Evolutionary conservation across 192 early-diverging fungal species (phyloP), one percentile per base, ranked within the genome.

Genomic region (Coemansia umbellata): DNA sequence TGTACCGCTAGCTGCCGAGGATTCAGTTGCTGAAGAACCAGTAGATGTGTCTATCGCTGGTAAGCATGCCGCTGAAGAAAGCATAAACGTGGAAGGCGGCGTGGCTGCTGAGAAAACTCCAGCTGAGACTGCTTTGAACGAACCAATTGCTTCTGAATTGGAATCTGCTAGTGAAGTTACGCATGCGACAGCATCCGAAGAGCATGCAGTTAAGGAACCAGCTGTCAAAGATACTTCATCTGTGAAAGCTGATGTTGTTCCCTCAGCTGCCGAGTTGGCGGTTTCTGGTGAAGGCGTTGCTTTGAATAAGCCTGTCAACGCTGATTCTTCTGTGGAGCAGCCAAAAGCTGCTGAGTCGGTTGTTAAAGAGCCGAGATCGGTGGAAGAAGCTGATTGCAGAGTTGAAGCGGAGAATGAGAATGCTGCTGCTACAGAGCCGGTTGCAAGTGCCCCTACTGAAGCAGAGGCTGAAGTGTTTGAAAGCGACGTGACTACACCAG

Each of bases 361-460:
- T n/a, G n/a, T n/a, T n/a, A n/a, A n/a, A n/a, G n/a, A n/a, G n/a
- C n/a, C n/a, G n/a, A n/a, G n/a, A n/a, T n/a, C n/a, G n/a, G n/a
- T n/a, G n/a, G n/a, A n/a, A n/a, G n/a, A n/a, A n/a, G n/a, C n/a
- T n/a, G n/a, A n/a, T n/a, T n/a, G n/a, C n/a, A n/a, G n/a, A n/a
- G n/a, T n/a, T n/a, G n/a, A n/a, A n/a, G n/a, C n/a, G n/a, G n/a
- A n/a, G n/a, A n/a, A n/a, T n/a, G n/a, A n/a, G n/a, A n/a, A n/a
- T n/a, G n/a, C n/a, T n/a, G n/a, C 50, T 51, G 50, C 32, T 30
- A 28, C n/a, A 7, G 23, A 21, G 36, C 40, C 53, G 26, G 53
- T 22, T 32, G 53, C 17, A 10, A 30, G 23, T 21, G 18, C 19
- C 7, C 23, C 22, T 21, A 37, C 27, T 23, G 50, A 32, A 21